phyloP scores from a whole-genome alignment of 2,329 filamentous ascomycete genomes.

The Fusarium chuoi region DNA sequence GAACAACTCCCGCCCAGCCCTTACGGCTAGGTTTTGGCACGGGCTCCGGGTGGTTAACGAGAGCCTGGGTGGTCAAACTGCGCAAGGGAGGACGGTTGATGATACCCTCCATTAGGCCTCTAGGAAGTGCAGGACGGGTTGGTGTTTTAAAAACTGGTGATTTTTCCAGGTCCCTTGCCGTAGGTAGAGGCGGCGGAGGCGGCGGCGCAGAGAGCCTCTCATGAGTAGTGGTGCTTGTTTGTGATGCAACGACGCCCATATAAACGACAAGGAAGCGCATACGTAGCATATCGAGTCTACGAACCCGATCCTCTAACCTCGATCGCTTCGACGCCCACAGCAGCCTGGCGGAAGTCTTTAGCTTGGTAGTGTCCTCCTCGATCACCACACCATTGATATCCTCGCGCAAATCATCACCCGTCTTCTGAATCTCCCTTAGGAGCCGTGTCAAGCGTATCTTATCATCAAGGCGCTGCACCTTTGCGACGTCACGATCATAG shows the following conservation, averaged over 20 bases:
- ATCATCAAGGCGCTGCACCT: conserved; percentile 68
- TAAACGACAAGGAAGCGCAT: conserved; percentile 74
- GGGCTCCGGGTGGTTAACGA: conserved; percentile 62
- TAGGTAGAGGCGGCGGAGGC: conserved; percentile 42
- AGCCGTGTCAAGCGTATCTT: conserved; percentile 68
- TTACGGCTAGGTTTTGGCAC: conserved; percentile 55
- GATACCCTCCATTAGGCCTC: conserved; percentile 56
- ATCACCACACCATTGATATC: conserved; percentile 65
- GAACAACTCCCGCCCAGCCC: conserved; percentile 72
- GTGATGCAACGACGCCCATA: conserved; percentile 65
- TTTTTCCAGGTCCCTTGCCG: conserved; percentile 51
- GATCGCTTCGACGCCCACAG: conserved; percentile 67
- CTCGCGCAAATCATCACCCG: conserved; percentile 69
- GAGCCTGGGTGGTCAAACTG: conserved; percentile 62
- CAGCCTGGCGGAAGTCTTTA: conserved; percentile 62
- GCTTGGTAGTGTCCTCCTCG: conserved; percentile 54
- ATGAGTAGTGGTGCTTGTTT: conserved; percentile 40
- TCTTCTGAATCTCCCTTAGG: conserved; percentile 70
- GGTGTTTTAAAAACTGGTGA: conserved; percentile 44
- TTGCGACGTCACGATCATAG: conserved; percentile 69
- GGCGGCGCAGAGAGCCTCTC: conserved; percentile 47
- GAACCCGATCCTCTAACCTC: conserved; percentile 66
- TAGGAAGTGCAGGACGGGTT: conserved; percentile 51
- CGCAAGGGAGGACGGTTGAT: conserved; percentile 60
- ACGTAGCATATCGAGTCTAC: conserved; percentile 68